Base-by-base conservation (phyloP, 352 stramenopile genomes). In the Globisporangium takayamanum region DNA sequence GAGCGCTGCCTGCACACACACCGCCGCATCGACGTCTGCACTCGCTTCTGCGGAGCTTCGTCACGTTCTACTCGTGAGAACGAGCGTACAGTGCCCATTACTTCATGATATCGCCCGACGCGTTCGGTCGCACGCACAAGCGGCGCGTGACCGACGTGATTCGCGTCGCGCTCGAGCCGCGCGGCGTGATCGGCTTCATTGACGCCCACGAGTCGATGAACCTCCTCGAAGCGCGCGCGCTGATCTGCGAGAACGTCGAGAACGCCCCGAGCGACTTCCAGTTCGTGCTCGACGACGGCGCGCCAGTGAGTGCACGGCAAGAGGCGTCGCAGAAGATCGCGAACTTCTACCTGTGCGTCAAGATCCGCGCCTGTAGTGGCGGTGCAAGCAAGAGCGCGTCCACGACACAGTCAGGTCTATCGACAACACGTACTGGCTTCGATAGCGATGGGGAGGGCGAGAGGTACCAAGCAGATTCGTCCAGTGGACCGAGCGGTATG, bases 121-220 rank as follows among this genome's bases (percentile, higher is more conserved):
- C 64, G 45, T 78, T 88, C 55, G 64, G 22, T 5, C 63, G 69
- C 41, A 70, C 60, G 8, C 70, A 82, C 57, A 80, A 74, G 57
- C 72, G 76, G 11, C 69, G 78, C 33, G 66, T 72, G 54, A 73
- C 71, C 8, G 79, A 92, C 55, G 67, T 89, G 15, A 68, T 92
- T 14, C 74, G 82, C 26, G 71, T 92, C 42, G 60, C 82, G 12
- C 67, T 92, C 22, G 82, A 92, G 59, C 66, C 63, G 10, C 66
- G 68, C 51, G 79, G 80, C 33, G 68, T 89, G 47, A 79, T 92
- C 56, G 82, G 82, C 39, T 92, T 89, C 48, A 92, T 92, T 46
- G 72, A 89, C 50, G 75, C 86, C 42, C 64, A 84, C 46, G 76
- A 88, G 22, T 64, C 51, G 42, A 89, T 88, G 76, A 89, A 66